Base-by-base conservation (phyloP, 306 rosid genomes). In the Coriaria nepalensis region DNA sequence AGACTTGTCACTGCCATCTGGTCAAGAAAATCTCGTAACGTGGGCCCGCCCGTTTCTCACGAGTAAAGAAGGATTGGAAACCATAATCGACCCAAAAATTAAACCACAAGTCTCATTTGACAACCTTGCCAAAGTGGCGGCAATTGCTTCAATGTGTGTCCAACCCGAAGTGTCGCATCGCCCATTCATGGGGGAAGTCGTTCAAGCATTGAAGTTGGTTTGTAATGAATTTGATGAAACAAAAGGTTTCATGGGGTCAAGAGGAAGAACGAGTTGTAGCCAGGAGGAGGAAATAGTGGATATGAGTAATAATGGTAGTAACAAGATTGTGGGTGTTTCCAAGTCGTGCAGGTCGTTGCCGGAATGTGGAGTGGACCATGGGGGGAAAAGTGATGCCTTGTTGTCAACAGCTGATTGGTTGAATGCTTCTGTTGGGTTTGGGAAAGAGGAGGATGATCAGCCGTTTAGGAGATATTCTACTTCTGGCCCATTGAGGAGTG, bases 181-280 rank as follows among this genome's bases (percentile, higher is more conserved):
- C 6, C 96, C 96, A 13, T 90, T 81, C 82, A 90, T 90, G 98
- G 94, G 98, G 0, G 98, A 90, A 74, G 98, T 90, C 45, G 87
- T 90, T 64, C 98, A 90, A 69, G 96, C 96, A 46, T 67, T 85
- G 63, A 82, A 90, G 79, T 87, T 90, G 9, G 98, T 90, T 35
- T 82, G 98, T 68, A 78, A 61, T 33, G 98, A 90, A 69, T 75
- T 77, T 53, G 86, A 70, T 4, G 93, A 78, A 62, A 50, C 75
- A 44, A 67, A 63, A 13, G 73, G 66, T 13, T n/a, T 59, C 37
- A 74, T 53, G 43, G 71, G 62, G 64, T 67, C 79, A 63, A 64
- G 47, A 10, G 44, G 67, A 20, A 20, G 29, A 20, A 20, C 29
- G 29, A 20, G 55, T 64, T 70, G 34, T 57, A 79, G 72, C 57